These are phyloP conservation scores for Spiraea crenata DNA, from an alignment of 331 rosid species.

Conservation along the genomic window DNA sequence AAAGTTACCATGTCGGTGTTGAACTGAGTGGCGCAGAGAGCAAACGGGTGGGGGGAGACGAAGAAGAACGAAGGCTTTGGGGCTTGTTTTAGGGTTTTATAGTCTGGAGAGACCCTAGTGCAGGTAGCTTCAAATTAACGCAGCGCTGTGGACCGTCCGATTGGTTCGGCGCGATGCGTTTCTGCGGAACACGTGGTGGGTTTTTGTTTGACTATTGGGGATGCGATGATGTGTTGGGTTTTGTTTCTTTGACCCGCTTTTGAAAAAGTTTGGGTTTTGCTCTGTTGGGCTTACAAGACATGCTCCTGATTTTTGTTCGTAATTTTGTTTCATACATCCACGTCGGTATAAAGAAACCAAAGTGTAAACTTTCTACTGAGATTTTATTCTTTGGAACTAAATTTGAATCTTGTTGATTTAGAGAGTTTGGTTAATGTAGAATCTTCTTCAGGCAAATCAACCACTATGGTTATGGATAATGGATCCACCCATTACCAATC, in stretches of 20 bases:
- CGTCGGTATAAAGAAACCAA: too few relatives aligned
- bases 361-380: too few relatives aligned
- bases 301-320: too few relatives aligned
- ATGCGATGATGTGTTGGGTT: background rate
- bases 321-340: too few relatives aligned
- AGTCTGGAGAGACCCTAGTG: slow-evolving; percentile 22
- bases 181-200: background rate
- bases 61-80: background rate
- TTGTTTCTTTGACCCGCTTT: background rate
- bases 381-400: too few relatives aligned
- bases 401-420: too few relatives aligned
- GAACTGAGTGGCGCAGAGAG: background rate
- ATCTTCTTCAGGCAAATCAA: too few relatives aligned
- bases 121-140: slow-evolving; percentile 39
- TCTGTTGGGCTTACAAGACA: background rate
- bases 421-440: too few relatives aligned
- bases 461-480: too few relatives aligned
- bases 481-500: too few relatives aligned
- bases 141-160: slow-evolving; percentile 44
- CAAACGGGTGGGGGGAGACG: background rate
- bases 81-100: slow-evolving; percentile 18
- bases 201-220: too few relatives aligned
- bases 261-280: background rate
- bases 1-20: slow-evolving; percentile 23
- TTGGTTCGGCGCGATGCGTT: background rate